Conservation (phyloP, 345 rosid species). For the sweet orange (Citrus sinensis) region DNA sequence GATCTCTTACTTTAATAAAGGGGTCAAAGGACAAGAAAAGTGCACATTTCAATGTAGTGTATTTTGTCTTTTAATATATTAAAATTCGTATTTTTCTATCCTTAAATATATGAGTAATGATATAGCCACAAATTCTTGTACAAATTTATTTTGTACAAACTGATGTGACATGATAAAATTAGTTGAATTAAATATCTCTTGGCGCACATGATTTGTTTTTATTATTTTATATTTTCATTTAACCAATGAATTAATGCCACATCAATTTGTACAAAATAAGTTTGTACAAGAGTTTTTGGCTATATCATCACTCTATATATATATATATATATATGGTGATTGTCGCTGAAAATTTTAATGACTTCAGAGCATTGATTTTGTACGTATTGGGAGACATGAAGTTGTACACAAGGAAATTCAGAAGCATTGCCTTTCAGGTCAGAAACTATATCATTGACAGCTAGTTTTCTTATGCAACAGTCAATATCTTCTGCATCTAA, state of each 20-base stretch:
- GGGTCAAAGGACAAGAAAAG: no score
- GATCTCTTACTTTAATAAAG: no score
- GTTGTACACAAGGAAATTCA: slow-evolving; percentile 79
- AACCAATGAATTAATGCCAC: no score
- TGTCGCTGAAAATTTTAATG: background rate
- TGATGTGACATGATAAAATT: no score
- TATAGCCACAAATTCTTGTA: no score
- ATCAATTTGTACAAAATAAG: no score
- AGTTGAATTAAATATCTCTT: no score
- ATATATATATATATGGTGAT: background rate
- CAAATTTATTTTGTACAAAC: no score
- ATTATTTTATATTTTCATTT: no score
- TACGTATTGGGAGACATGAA: slow-evolving; percentile 89
- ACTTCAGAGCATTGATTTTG: slow-evolving; percentile 71
- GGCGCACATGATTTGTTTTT: no score
- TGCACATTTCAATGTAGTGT: no score
- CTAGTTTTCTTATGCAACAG: background rate
- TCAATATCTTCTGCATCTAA: slow-evolving; percentile 22
- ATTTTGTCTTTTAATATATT: background rate
- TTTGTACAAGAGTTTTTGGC: no score
- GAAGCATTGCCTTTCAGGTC: slow-evolving; percentile 77
- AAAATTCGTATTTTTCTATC: background rate
- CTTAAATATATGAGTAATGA: background rate
- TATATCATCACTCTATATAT: background rate
- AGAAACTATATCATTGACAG: slow-evolving; percentile 16